Percentiles rank a stretch among this genome's conserved stretches.
These are phyloP conservation scores for Sporopachydermia quercuum DNA, from an alignment of 805 yeast genomes.

Conservation along the genomic window DNA sequence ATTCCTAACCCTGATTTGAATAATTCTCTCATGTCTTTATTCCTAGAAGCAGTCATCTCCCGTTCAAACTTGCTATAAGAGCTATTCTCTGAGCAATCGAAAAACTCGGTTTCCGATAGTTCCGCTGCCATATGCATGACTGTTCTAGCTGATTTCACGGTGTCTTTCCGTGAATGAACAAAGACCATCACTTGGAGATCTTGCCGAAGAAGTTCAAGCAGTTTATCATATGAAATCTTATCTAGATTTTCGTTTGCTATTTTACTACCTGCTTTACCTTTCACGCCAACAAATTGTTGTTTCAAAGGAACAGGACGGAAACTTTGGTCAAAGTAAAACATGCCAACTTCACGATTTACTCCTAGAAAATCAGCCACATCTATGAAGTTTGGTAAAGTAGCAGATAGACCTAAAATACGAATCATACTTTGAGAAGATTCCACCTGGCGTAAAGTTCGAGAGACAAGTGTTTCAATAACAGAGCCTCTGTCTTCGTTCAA, in stretches of 20 bases:
- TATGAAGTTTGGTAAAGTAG: conserved; percentile 79
- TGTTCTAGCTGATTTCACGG: conserved; percentile 65
- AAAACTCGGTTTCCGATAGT: conserved; percentile 37
- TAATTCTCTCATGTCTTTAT: conserved; percentile 67
- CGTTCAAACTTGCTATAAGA: conserved; percentile 27
- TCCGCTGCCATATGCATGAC: conserved; percentile 56
- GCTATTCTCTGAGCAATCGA: conserved; percentile 37
- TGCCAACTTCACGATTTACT: conserved; percentile 78
- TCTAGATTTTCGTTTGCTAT: conserved; percentile 50
- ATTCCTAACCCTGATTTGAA: conserved; percentile 76
- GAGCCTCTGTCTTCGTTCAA: conserved; percentile 97
- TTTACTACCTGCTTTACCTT: conserved; percentile 70
- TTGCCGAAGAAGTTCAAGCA: conserved; percentile 44
- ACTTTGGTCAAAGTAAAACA: conserved; percentile 87
- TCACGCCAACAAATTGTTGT: conserved; percentile 76
- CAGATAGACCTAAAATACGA: conserved; percentile 85
- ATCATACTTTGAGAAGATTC: conserved; percentile 91
- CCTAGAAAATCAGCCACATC: conserved; percentile 94
- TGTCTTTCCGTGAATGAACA: conserved; percentile 91
- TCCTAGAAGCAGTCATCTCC: conserved; percentile 56
- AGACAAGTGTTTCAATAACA: conserved; percentile 88
- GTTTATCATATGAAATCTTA: conserved; percentile 58
- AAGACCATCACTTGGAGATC: conserved; percentile 93
- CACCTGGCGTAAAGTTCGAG: conserved; percentile 87
- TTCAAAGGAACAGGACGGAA: conserved; percentile 89